phyloP scores from a whole-genome alignment of 495 filamentous ascomycete species.

The Trichoderma asperelloides region DNA sequence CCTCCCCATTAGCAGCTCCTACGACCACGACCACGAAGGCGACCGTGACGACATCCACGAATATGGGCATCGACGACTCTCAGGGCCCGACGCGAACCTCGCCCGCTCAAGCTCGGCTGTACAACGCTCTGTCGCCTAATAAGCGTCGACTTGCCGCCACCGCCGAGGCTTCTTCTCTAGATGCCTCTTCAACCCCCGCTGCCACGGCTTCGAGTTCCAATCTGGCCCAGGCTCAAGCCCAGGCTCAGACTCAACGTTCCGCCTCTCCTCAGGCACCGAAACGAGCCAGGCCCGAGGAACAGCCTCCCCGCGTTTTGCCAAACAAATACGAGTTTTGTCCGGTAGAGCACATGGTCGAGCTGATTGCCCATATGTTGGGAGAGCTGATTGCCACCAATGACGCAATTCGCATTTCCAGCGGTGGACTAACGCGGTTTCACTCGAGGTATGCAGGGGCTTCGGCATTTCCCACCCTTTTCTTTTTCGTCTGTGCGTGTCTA shows the following conservation, averaged over 20 bases:
- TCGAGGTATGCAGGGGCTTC: constrained; percentile 55
- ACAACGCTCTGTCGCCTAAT: constrained; percentile 29
- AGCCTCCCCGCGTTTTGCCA: constrained; percentile 60
- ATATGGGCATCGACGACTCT: not conserved
- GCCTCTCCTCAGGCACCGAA: constrained; percentile 37
- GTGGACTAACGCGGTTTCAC: constrained; percentile 86
- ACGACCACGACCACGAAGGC: constrained; percentile 15
- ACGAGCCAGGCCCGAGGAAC: constrained; percentile 34
- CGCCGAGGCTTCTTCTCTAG: not conserved
- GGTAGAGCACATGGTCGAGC: constrained; percentile 71
- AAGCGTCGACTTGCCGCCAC: constrained; percentile 20
- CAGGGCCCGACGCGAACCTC: constrained; percentile 23
- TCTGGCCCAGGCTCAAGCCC: not conserved
- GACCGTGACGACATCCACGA: constrained; percentile 19
- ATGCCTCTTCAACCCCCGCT: not conserved
- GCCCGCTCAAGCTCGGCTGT: constrained; percentile 22
- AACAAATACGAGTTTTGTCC: constrained; percentile 67
- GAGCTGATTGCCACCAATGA: constrained; percentile 93
- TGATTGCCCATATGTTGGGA: constrained; percentile 91
- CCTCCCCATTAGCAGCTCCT: constrained; percentile 15
- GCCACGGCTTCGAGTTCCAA: not conserved
- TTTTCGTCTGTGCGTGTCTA: not conserved
- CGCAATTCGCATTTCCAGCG: constrained; percentile 71
- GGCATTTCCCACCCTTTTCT: not conserved
- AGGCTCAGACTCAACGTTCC: constrained; percentile 8